Base-by-base conservation (phyloP, 306 rosid species). In the Adenanthera pavonina region DNA sequence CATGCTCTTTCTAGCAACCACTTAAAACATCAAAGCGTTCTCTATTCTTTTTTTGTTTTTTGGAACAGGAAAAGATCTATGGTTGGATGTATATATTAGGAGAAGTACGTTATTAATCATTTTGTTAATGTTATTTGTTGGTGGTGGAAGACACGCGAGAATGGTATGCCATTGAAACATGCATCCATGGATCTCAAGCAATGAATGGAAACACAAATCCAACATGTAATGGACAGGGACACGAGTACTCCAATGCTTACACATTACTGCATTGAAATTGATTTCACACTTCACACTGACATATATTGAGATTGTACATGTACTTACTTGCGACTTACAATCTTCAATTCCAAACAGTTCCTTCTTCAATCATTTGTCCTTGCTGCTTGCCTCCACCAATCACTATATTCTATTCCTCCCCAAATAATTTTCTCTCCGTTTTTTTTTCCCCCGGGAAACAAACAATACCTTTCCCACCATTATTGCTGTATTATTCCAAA, bases 401-500 rank as follows among this genome's bases (percentile, higher is more conserved):
- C 49, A 46, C 10, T 46, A 46, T 11, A 7, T 25, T 25, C 30
- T 46, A 46, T 8, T 56, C 64, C 64, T 19, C 64, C 8, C 3
- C 64, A 57, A 57, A 19, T 57, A 57, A 57, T 57, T 57, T 57
- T 57, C 35, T 20, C 33, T 20, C 13, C 6, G 7, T 19, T 57
- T 57, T 57, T 19, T 7, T 20, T 19, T 57, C 7, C 8, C 66
- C 66, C 5, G 15, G 8, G 69, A 35, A 33, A 62, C 69, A 33
- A 14, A 34, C 43, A 54, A 2, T 1, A 0, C 6, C 69, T 9
- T 34, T 59, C 49, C 12, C 30, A 1, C 35, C 74, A 69, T 69
- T 69, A 69, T 69, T 47, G 41, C 12, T 12, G 59, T 13, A 48
- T 70, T 48, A 70, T 70, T 70, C 59, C 75, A 46, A 3, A 69